Evolutionary conservation across 768 basidiomycete species (phyloP), one percentile per base, ranked within the genome.

Genomic region (Serendipita sp.): DNA sequence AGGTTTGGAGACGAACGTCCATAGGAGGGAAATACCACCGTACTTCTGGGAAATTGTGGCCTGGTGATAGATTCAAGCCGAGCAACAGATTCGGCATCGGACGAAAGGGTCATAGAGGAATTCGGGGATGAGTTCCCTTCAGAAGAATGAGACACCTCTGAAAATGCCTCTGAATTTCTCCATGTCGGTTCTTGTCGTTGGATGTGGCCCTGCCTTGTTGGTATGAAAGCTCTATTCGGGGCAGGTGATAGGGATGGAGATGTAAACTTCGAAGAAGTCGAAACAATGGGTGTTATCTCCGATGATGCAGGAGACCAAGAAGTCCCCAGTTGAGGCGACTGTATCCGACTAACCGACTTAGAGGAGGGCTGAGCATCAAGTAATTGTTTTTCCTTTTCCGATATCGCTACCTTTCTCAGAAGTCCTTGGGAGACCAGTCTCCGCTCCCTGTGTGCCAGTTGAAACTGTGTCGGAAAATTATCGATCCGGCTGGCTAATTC

Each of bases 391-490:
- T 71, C 69, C 45, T 48, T 72, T 66, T 73, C 75, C n/a, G 73
- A 72, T 18, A 72, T 55, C 48, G 75, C 70, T 3, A 83, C 74
- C 8, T 80, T 75, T 6, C 75, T 70, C 4, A 91, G 73, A 2
- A 76, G 72, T 16, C 89, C 91, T 67, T 85, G 83, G 64, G 81
- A 79, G 44, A 93, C 75, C 11, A 95, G 76, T 44, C 84, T 76
- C n/a, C 93, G 80, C 65, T 88, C 88, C 45, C 91, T 78, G 33
- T 76, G 77, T 1, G 86, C 85, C 1, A 95, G 77, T 27, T 76
- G 48, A 67, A 77, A 79, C 1, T 76, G 73, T 1, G 78, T 72
- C 0, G 83, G 79, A 3, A 88, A 70, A 1, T 86, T 86, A 27
- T 79, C 75, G 66, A 94, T 81, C 0, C 80, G 78, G 3, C 74